Conservation (phyloP, 768 basidiomycete species). For the Rhizopogon vesiculosus region DNA sequence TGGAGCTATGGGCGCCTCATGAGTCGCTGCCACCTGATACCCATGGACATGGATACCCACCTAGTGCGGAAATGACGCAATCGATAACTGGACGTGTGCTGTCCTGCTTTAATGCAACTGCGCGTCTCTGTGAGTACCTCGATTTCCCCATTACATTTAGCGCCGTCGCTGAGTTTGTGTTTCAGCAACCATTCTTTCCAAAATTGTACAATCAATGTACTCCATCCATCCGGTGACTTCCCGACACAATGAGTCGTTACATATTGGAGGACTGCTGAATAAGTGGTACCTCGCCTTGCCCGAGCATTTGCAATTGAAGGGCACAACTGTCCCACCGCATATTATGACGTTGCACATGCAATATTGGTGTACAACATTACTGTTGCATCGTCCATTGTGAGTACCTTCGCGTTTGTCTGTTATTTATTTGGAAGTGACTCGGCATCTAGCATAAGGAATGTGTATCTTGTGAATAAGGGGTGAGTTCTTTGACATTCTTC, state of each 20-base stretch:
- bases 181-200: slow-evolving; percentile 63
- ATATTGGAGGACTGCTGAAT: slow-evolving; percentile 58
- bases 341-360: slow-evolving; percentile 78
- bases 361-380: slow-evolving; percentile 75
- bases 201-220: slow-evolving; percentile 68
- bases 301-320: slow-evolving; percentile 61
- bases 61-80: slow-evolving; percentile 7
- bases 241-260: slow-evolving; percentile 53
- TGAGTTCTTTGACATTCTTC: slow-evolving; percentile 15
- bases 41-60: slow-evolving; percentile 25
- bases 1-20: slow-evolving; percentile 49
- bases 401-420: slow-evolving; percentile 22
- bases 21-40: slow-evolving; percentile 26
- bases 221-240: slow-evolving; percentile 52
- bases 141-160: neutral
- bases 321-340: slow-evolving; percentile 50
- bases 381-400: slow-evolving; percentile 79
- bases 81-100: slow-evolving; percentile 46
- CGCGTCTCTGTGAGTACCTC: slow-evolving; percentile 54
- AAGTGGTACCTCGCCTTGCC: slow-evolving; percentile 75
- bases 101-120: slow-evolving; percentile 78
- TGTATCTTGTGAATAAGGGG: slow-evolving; percentile 30
- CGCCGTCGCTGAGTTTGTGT: slow-evolving; percentile 5
- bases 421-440: neutral
- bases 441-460: slow-evolving; percentile 20